Percentiles rank a stretch among this genome's conserved stretches.
Evolutionary conservation across 768 basidiomycete species (phyloP).

Genomic region (Tylopilus plumbeoviolaceoides): DNA sequence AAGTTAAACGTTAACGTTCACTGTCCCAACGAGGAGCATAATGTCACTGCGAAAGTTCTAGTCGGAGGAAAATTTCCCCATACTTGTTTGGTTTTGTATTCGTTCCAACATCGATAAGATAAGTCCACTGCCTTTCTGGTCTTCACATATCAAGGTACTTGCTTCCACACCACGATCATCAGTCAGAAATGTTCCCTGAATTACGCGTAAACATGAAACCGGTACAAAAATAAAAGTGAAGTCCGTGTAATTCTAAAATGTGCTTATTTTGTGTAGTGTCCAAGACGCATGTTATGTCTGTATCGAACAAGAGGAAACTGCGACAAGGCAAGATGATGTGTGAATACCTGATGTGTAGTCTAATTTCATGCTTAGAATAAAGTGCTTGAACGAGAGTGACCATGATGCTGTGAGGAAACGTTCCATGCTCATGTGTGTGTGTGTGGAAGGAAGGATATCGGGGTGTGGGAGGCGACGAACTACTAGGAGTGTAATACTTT

Average conservation of each 20-base stretch:
- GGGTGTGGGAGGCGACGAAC: not conserved
- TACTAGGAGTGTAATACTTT: not conserved
- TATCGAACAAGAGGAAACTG: constrained; percentile 10
- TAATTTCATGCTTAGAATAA: constrained; percentile 13
- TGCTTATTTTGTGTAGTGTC: constrained; percentile 13
- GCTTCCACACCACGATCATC: not conserved
- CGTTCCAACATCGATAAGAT: not conserved
- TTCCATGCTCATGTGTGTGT: not conserved
- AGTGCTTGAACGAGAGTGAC: constrained; percentile 5
- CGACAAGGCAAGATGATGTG: not conserved
- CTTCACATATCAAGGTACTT: no score
- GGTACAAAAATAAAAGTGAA: constrained; percentile 18
- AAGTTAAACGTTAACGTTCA: no score
- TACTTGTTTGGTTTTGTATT: constrained; percentile 15
- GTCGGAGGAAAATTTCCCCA: not conserved
- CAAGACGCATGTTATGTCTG: constrained; percentile 4
- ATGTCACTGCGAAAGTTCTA: not conserved
- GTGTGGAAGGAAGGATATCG: not conserved
- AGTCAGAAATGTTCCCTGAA: not conserved
- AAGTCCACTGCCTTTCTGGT: no score
- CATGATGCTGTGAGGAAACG: constrained; percentile 13
- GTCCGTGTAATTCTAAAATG: constrained; percentile 15
- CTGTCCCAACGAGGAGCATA: no score
- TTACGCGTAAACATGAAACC: constrained; percentile 4
- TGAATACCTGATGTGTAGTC: constrained; percentile 13